phyloP scores from a whole-genome alignment of 208 protist genomes.

The Acanthamoeba sp. region DNA sequence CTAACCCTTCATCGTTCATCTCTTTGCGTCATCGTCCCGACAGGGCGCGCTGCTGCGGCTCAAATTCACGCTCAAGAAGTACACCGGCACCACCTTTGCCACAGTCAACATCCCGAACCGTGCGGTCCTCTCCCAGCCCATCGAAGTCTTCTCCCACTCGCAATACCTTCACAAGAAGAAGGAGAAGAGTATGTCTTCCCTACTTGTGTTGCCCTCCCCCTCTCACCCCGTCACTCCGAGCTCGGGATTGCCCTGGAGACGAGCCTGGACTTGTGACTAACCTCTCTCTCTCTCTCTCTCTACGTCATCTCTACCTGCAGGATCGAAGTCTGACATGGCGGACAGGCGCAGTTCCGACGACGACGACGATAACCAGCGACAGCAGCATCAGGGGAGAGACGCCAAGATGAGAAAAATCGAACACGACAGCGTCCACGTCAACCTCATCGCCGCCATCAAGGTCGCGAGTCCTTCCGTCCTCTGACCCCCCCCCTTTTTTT shows the following conservation, averaged over 20 bases:
- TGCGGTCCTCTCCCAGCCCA: conserved; percentile 79
- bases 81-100: not conserved
- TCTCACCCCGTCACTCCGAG: too few species aligned
- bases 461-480: not conserved
- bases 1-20: too few species aligned
- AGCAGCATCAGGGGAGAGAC: not conserved
- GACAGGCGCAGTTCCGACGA: not conserved
- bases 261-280: too few species aligned
- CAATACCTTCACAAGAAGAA: conserved; percentile 81
- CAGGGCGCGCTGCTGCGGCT: too few species aligned
- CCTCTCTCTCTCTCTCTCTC: not conserved
- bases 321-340: not conserved
- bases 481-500: not conserved
- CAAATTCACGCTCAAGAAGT: conserved; percentile 25
- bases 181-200: conserved; percentile 51
- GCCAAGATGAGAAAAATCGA: not conserved
- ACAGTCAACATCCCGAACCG: conserved; percentile 68
- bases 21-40: too few species aligned
- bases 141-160: conserved; percentile 87
- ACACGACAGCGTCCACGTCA: conserved; percentile 33
- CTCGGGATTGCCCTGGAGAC: too few species aligned
- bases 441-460: conserved; percentile 58
- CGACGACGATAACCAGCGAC: not conserved
- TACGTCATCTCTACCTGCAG: not conserved
- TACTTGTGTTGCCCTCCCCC: not conserved